These are phyloP conservation scores for Penicillium verrucosum DNA, from an alignment of 2,329 filamentous ascomycete species.

Conservation along the genomic window DNA sequence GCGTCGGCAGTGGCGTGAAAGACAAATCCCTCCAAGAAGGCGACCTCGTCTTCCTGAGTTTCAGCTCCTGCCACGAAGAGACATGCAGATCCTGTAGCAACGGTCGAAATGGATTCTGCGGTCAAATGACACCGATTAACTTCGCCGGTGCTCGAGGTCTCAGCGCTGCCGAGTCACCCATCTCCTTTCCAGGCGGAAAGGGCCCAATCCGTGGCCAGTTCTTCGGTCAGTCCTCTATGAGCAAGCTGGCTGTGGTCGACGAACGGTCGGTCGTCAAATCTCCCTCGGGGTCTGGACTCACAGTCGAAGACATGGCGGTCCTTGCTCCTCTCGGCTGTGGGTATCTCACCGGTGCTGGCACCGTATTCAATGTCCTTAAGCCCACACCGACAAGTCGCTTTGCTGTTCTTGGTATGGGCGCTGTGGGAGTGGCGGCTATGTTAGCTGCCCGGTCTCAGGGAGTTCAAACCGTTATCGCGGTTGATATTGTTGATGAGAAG, in stretches of 20 bases:
- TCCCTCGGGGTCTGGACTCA: background rate
- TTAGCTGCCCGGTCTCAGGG: conserved; percentile 22
- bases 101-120: conserved; percentile 22
- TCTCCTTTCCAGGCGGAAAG: conserved; percentile 18
- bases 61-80: conserved; percentile 20
- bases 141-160: conserved; percentile 23
- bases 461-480: conserved; percentile 39
- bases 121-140: conserved; percentile 22
- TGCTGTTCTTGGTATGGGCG: conserved; percentile 32
- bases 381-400: conserved; percentile 20
- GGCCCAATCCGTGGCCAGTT: conserved; percentile 29
- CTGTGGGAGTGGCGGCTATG: conserved; percentile 21
- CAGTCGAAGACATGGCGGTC: conserved; percentile 21
- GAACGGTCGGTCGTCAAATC: conserved; percentile 32
- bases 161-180: conserved; percentile 18
- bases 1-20: conserved; percentile 26
- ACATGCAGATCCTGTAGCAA: conserved; percentile 20
- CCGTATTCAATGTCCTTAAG: conserved; percentile 29
- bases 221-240: conserved; percentile 38
- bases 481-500: conserved; percentile 45
- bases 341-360: conserved; percentile 34
- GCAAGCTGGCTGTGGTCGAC: conserved; percentile 30
- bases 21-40: conserved; percentile 28
- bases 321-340: conserved; percentile 34
- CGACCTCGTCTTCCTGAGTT: conserved; percentile 31